Evolutionary conservation across 805 yeast species (phyloP).

Genomic region (Candida succiphila): DNA sequence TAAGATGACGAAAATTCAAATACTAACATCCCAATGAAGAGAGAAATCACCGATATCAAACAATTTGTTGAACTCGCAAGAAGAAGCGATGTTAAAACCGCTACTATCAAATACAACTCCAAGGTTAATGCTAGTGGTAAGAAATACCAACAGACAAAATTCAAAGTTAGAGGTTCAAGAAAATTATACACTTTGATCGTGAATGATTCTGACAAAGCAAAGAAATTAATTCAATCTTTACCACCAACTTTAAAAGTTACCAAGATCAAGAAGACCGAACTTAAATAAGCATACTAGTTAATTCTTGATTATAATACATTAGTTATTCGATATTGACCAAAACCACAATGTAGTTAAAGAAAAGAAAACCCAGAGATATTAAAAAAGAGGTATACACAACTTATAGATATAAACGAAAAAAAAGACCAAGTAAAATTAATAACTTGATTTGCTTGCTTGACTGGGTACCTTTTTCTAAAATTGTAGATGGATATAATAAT

Average conservation of each 20-base stretch:
- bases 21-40: conserved; percentile 10
- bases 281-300: neutral
- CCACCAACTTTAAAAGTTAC: conserved; percentile 85
- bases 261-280: conserved; percentile 10
- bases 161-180: conserved; percentile 97
- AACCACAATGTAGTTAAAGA: conserved; percentile 4
- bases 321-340: neutral
- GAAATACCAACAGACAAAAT: conserved; percentile 88
- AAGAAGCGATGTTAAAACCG: conserved; percentile 90
- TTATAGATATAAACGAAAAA: too few relatives aligned
- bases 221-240: conserved; percentile 93
- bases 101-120: conserved; percentile 90
- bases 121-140: conserved; percentile 75
- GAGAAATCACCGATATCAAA: conserved; percentile 92
- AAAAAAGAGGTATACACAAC: too few relatives aligned
- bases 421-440: too few relatives aligned
- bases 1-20: too few relatives aligned
- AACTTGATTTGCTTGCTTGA: too few relatives aligned
- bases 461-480: too few relatives aligned
- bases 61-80: conserved; percentile 93
- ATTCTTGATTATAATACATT: conserved; percentile 1
- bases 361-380: too few relatives aligned
- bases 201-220: conserved; percentile 92
- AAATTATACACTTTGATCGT: conserved; percentile 92
- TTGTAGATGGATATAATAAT: too few relatives aligned